These are phyloP conservation scores for Boletales sp. DNA, from an alignment of 768 basidiomycete genomes.

Conservation along the genomic window DNA sequence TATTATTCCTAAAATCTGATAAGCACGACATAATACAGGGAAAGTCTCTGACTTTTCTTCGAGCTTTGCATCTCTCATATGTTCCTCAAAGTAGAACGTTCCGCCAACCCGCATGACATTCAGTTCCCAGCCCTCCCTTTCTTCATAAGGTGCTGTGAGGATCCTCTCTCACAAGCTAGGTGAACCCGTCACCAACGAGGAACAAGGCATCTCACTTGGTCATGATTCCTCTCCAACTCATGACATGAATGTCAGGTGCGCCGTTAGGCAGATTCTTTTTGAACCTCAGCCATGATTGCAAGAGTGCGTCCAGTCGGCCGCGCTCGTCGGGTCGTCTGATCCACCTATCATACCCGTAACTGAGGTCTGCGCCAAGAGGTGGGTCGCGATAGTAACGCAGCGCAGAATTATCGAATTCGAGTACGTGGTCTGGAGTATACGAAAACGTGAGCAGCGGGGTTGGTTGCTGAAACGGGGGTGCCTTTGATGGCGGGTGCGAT, in stretches of 20 bases:
- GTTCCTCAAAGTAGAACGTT: conserved; percentile 74
- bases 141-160: conserved; percentile 79
- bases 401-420: conserved; percentile 66
- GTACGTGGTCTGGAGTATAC: conserved; percentile 51
- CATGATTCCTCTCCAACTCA: conserved; percentile 80
- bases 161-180: conserved; percentile 53
- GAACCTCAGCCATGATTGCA: conserved; percentile 52
- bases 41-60: conserved; percentile 54
- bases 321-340: conserved; percentile 59
- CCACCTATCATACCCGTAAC: conserved; percentile 74
- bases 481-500: conserved; percentile 16
- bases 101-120: conserved; percentile 77
- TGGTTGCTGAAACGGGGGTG: conserved; percentile 64
- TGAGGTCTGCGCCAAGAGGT: conserved; percentile 60
- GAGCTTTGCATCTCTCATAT: conserved; percentile 54
- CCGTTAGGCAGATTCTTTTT: conserved; percentile 33
- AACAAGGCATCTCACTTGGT: conserved; percentile 57
- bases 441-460: conserved; percentile 69
- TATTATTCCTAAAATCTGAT: conserved; percentile 49
- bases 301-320: conserved; percentile 64
- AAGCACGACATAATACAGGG: not conserved
- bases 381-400: conserved; percentile 70
- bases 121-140: conserved; percentile 73
- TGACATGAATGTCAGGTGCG: conserved; percentile 47
- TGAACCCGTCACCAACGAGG: conserved; percentile 13